Evolutionary conservation across 768 basidiomycete genomes (phyloP), one percentile per base, ranked within the genome.

Genomic region (Baorangia bicolor): DNA sequence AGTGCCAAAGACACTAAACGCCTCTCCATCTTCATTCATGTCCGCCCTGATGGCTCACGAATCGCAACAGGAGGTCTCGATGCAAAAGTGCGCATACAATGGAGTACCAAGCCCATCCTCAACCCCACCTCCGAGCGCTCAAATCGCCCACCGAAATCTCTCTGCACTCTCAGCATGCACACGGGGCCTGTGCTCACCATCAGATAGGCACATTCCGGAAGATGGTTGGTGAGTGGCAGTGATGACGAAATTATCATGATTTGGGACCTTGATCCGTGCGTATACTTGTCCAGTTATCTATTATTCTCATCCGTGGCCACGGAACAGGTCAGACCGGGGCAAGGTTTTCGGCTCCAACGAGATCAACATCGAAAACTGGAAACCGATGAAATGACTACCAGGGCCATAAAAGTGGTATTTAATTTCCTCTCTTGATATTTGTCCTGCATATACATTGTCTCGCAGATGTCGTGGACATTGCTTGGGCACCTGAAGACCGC

Each of bases 1-100:
- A 72, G 67, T 25, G 69, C 75, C 21, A 90, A 86, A 55, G 69
- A 67, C 42, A 64, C 71, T 49, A 92, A 92, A 63, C 81, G 85
- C 43, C 77, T 88, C n/a, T 88, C 92, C 20, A 94, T 98, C 62
- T 97, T 94, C 8, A 83, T 95, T 21, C 88, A 93, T 63, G 92
- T 97, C 10, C 94, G 97, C 64, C 95, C 96, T 0, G 96, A 99
- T 65, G 92, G 92, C 59, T 93, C 92, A 23, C 84, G 95, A 16
- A 88, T 99, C 61, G 96, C 96, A 18, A 99, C 96, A 0, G 96
- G 94, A 25, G 94, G 94, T 2, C 79, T 98, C 50, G 96, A 98
- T 71, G 88, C 92, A 38, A 94, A 94, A 76, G 86, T 98, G 57
- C 88, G 93, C 45, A 93, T 98, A n/a, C n/a, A n/a, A 73, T 98